Base-by-base conservation (phyloP, 164 flowering plant species). In the Dillenia suffruticosa region DNA sequence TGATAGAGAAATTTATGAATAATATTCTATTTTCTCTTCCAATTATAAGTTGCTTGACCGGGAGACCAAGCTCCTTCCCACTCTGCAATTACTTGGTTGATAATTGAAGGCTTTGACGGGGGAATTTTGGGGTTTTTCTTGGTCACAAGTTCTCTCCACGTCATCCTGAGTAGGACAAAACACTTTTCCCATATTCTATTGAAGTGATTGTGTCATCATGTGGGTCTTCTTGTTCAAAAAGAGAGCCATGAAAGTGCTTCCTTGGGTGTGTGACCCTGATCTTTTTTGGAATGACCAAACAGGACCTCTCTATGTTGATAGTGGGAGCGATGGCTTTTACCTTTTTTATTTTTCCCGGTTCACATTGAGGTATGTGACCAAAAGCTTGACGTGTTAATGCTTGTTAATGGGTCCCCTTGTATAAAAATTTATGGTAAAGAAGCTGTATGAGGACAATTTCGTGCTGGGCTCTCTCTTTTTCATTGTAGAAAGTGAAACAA, bases 121-220 rank as follows among this genome's bases (percentile, higher is more conserved):
- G 45, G 13, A 48, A 52, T 61, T 61, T 51, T 48, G 44, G 49
- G 58, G 49, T 43, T 67, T 70, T 66, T 64, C 69, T 69, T 64
- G 68, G 57, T 59, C 58, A 46, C 12, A 54, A 48, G 71, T 51
- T 24, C 72, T 66, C 48, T 65, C 83, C 86, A 78, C 73, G 57
- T 77, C 79, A 79, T 61, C 69, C 15, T 77, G 86, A 80, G 79
- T 81, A 65, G 64, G 87, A 81, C 81, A 78, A 75, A 58, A 55
- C 49, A 61, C 67, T 75, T 75, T 75, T 67, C 40, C 55, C 12
- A 53, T 68, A 1, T 48, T 65, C 67, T 62, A 43, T 22, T 22
- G 2, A 16, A 40, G 60, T 57, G 70, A 12, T 19, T 56, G 12
- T 13, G 49, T 64, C 15, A 22, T 50, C 57, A 16, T 43, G 45